Conservation (phyloP, 2,329 filamentous ascomycete species). For the Hysterium pulicare region DNA sequence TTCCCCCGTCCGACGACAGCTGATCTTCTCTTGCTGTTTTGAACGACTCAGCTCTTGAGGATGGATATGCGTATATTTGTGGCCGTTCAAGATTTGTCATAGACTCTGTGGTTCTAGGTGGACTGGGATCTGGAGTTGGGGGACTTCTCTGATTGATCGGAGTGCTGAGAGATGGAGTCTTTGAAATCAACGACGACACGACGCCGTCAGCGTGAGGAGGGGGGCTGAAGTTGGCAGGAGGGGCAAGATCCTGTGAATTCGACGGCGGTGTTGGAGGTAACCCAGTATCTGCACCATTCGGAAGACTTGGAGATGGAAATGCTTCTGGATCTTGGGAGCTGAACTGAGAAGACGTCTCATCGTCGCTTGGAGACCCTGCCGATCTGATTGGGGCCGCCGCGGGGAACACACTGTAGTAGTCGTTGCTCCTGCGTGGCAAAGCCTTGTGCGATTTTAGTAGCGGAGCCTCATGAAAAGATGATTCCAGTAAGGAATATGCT, state of each 20-base stretch:
- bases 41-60: constrained; percentile 46
- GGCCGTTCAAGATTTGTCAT: constrained; percentile 22
- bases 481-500: constrained; percentile 29
- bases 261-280: constrained; percentile 47
- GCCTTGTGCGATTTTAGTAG: constrained; percentile 24
- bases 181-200: constrained; percentile 35
- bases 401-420: constrained; percentile 19
- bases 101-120: constrained; percentile 27
- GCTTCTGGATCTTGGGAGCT: constrained; percentile 25
- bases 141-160: constrained; percentile 41
- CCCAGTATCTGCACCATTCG: constrained; percentile 30
- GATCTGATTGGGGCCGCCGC: constrained; percentile 20
- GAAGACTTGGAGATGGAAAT: constrained; percentile 23
- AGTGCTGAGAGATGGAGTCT: constrained; percentile 39
- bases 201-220: constrained; percentile 40
- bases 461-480: constrained; percentile 25
- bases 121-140: constrained; percentile 38
- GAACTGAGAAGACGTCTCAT: constrained; percentile 25
- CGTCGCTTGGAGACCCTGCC: constrained; percentile 13
- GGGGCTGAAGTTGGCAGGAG: constrained; percentile 19
- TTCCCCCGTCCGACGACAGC: constrained; percentile 31
- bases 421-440: constrained; percentile 26
- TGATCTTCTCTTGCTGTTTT: constrained; percentile 44
- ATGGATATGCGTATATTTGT: constrained; percentile 33
- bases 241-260: constrained; percentile 29